phyloP scores from a whole-genome alignment of 2,329 filamentous ascomycete species.

The Domatiomyces globalis region DNA sequence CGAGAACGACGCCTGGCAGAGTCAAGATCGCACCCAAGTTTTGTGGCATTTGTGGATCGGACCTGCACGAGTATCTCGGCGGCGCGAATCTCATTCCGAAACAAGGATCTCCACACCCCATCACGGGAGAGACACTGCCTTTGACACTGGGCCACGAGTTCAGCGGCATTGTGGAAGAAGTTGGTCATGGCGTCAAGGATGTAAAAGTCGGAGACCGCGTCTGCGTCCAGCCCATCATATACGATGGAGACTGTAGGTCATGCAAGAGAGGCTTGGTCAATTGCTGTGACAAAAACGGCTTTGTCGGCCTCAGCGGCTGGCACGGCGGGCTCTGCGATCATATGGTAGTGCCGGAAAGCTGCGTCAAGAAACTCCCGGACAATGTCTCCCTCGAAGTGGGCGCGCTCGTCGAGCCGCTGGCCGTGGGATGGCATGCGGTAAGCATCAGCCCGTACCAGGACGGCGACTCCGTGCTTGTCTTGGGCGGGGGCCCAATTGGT shows the following conservation, averaged over 20 bases:
- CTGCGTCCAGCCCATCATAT: conserved; percentile 40
- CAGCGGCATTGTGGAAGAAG: conserved; percentile 37
- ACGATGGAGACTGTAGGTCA: conserved; percentile 38
- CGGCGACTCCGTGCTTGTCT: conserved; percentile 34
- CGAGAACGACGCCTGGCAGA: conserved; percentile 24
- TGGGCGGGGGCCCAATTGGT: conserved; percentile 42
- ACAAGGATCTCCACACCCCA: conserved; percentile 36
- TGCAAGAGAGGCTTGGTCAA: conserved; percentile 40
- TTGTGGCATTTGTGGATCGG: conserved; percentile 22
- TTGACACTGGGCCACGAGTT: conserved; percentile 42
- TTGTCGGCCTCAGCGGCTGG: conserved; percentile 39
- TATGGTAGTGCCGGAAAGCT: conserved; percentile 35
- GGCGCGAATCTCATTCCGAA: conserved; percentile 36
- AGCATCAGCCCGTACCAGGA: conserved; percentile 34
- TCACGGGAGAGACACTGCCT: conserved; percentile 39
- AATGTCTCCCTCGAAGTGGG: conserved; percentile 39
- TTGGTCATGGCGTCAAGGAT: conserved; percentile 36
- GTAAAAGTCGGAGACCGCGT: conserved; percentile 37
- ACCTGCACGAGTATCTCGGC: conserved; percentile 36
- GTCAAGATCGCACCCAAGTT: conserved; percentile 26
- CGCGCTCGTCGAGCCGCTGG: conserved; percentile 40
- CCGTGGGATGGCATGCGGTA: conserved; percentile 44
- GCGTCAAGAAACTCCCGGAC: conserved; percentile 35
- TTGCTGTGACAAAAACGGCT: conserved; percentile 41
- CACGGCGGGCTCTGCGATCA: conserved; percentile 39